These are phyloP conservation scores for Aspergillus saccharolyticus DNA, from an alignment of 495 filamentous ascomycete species.

Conservation along the genomic window DNA sequence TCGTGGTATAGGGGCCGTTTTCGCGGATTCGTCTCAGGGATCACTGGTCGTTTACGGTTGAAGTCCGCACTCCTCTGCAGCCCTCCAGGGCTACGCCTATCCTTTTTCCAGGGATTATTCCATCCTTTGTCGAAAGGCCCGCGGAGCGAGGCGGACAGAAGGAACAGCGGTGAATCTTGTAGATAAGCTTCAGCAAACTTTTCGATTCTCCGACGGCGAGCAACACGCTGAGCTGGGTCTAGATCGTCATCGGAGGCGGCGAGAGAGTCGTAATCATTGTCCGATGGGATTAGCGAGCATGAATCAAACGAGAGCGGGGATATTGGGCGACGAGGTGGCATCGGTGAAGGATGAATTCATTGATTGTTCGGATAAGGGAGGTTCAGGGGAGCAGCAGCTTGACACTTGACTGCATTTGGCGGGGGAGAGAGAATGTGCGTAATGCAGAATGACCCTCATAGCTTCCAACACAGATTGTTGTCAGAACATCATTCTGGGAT, in stretches of 20 bases:
- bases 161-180: slow-evolving; percentile 49
- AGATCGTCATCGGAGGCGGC: slow-evolving; percentile 58
- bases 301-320: slow-evolving; percentile 40
- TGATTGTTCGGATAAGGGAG: slow-evolving; percentile 6
- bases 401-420: slow-evolving; percentile 18
- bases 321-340: slow-evolving; percentile 37
- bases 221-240: slow-evolving; percentile 38
- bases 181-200: slow-evolving; percentile 54
- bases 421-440: neutral
- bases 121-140: slow-evolving; percentile 62
- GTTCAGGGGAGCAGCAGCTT: slow-evolving; percentile 20
- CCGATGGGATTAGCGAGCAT: slow-evolving; percentile 37
- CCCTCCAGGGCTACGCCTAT: slow-evolving; percentile 15
- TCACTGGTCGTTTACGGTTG: slow-evolving; percentile 9
- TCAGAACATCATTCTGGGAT: slow-evolving; percentile 6
- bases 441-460: slow-evolving; percentile 22
- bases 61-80: neutral
- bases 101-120: slow-evolving; percentile 59
- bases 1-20: slow-evolving; percentile 15
- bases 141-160: slow-evolving; percentile 56
- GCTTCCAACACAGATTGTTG: slow-evolving; percentile 14
- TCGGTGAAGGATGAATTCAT: slow-evolving; percentile 20
- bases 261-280: slow-evolving; percentile 38
- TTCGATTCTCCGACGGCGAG: slow-evolving; percentile 55
- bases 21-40: slow-evolving; percentile 22